phyloP scores from a whole-genome alignment of 2,329 filamentous ascomycete species.

The Gnomoniopsis smithogilvyi region DNA sequence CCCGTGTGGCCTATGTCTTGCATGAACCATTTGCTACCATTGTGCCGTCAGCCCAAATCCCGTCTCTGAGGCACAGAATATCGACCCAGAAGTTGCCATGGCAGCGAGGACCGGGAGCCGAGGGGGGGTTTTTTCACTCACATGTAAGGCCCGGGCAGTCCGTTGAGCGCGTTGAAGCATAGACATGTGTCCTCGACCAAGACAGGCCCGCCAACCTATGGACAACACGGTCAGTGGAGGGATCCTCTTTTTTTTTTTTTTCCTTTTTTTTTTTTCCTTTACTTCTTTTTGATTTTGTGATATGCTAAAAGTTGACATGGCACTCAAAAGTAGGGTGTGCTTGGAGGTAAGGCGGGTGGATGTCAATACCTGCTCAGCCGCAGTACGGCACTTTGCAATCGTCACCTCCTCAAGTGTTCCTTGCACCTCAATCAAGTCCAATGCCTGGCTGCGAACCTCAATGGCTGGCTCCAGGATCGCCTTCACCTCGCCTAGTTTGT shows the following conservation, averaged over 20 bases:
- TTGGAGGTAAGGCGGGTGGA: background rate
- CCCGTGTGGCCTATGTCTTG: slow-evolving; percentile 76
- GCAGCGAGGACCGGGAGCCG: no score
- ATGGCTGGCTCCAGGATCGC: slow-evolving; percentile 77
- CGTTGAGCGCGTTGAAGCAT: slow-evolving; percentile 85
- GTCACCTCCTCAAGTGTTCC: slow-evolving; percentile 91
- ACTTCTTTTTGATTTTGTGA: no score
- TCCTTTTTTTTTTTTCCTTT: no score
- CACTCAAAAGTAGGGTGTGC: background rate
- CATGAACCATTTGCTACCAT: slow-evolving; percentile 86
- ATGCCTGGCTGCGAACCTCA: slow-evolving; percentile 66
- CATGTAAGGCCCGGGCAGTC: slow-evolving; percentile 97
- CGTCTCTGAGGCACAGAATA: no score
- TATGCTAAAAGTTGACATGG: background rate
- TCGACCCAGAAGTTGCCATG: background rate
- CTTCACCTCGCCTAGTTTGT: slow-evolving; percentile 88
- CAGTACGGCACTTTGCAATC: slow-evolving; percentile 77
- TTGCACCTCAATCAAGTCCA: slow-evolving; percentile 88
- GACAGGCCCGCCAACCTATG: slow-evolving; percentile 77
- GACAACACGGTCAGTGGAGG: background rate
- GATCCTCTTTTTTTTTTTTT: background rate
- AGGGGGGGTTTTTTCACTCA: no score
- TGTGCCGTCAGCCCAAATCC: background rate
- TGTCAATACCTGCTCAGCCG: slow-evolving; percentile 67
- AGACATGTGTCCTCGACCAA: slow-evolving; percentile 95